Percentiles rank a stretch among this genome's conserved stretches.
Evolutionary conservation across 1,139 yeast species (phyloP).

Genomic region (Saccharomycopsis phalli): DNA sequence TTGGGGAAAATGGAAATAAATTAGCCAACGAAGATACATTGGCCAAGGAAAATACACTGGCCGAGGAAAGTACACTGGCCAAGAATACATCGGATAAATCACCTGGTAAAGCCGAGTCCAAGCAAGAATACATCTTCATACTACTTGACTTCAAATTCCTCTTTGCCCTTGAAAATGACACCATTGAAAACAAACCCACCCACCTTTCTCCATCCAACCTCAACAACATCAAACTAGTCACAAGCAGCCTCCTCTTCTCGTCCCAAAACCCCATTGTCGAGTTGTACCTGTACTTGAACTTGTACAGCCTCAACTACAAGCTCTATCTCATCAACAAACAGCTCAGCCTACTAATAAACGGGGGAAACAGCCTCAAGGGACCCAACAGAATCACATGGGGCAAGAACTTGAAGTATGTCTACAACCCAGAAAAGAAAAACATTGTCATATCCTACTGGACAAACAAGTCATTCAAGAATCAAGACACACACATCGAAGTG

Average conservation of each 20-base stretch:
- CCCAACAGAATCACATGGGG: slow-evolving; percentile 31
- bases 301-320: slow-evolving; percentile 38
- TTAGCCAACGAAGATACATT: background rate
- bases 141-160: slow-evolving; percentile 12
- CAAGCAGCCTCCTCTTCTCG: slow-evolving; percentile 4
- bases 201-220: slow-evolving; percentile 10
- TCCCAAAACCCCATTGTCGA: slow-evolving; percentile 12
- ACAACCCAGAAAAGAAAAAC: slow-evolving; percentile 29
- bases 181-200: slow-evolving; percentile 8
- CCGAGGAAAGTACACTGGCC: slow-evolving; percentile 1
- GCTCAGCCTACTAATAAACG: slow-evolving; percentile 28
- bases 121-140: slow-evolving; percentile 7
- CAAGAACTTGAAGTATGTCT: slow-evolving; percentile 33
- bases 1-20: background rate
- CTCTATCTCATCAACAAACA: slow-evolving; percentile 36
- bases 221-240: slow-evolving; percentile 7
- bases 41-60: background rate
- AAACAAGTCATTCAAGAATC: slow-evolving; percentile 23
- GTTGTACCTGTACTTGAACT: slow-evolving; percentile 28
- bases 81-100: background rate
- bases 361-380: slow-evolving; percentile 9
- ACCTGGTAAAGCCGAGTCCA: background rate
- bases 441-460: slow-evolving; percentile 40
- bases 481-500: slow-evolving; percentile 34
- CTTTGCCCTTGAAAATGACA: slow-evolving; percentile 16